Evolutionary conservation across 257 asterid genomes (phyloP).

Genomic region (Voacanga thouarsii): DNA sequence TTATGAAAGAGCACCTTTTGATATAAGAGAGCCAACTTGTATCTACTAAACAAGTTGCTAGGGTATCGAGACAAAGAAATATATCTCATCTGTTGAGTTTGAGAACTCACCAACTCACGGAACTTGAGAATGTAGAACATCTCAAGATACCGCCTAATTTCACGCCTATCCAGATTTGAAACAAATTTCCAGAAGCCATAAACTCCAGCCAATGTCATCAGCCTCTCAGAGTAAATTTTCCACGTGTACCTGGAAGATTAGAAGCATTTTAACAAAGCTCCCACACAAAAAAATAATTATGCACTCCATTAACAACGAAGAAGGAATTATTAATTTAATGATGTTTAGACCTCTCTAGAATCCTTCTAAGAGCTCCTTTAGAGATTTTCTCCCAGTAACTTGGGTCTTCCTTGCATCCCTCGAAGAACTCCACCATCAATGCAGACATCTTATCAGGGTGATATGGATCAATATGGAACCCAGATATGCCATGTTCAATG

Average conservation of each 20-base stretch:
- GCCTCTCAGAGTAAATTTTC: constrained; percentile 90
- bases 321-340: neutral
- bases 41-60: neutral
- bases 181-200: constrained; percentile 94
- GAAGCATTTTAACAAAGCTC: neutral
- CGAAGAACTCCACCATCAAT: constrained; percentile 65
- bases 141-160: constrained; percentile 87
- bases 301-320: neutral
- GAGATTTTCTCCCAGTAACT: constrained; percentile 68
- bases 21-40: neutral
- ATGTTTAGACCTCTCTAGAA: constrained; percentile 51
- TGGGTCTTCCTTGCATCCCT: constrained; percentile 62
- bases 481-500: constrained; percentile 81
- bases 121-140: constrained; percentile 96
- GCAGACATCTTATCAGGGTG: constrained; percentile 72
- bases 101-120: constrained; percentile 68
- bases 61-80: neutral
- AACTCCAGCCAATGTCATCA: constrained; percentile 91
- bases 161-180: constrained; percentile 86
- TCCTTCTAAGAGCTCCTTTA: constrained; percentile 50
- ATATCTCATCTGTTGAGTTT: neutral
- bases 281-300: neutral
- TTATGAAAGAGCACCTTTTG: neutral
- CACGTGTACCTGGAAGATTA: constrained; percentile 67
- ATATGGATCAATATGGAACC: constrained; percentile 91